A percentile compares a stretch with the other conserved stretches of the same genome.
Conservation (phyloP, 805 yeast genomes). For the Candida ascalaphidarum region DNA sequence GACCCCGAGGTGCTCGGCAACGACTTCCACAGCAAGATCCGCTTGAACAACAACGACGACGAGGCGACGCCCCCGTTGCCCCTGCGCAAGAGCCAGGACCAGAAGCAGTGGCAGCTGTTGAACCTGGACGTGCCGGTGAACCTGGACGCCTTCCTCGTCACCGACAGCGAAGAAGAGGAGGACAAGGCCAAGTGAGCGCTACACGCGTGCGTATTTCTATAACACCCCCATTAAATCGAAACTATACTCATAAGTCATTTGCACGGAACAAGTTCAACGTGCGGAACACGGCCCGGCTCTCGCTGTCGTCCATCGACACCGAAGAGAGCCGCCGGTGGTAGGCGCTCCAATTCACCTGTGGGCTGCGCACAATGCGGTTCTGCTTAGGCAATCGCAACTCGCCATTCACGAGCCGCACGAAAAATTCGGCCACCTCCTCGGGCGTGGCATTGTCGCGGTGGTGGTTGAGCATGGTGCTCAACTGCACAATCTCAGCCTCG, state of each 20-base stretch:
- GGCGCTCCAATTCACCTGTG: slow-evolving; percentile 28
- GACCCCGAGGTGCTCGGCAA: slow-evolving; percentile 46
- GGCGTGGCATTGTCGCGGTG: slow-evolving; percentile 7
- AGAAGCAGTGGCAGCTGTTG: slow-evolving; percentile 30
- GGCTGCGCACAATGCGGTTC: slow-evolving; percentile 21
- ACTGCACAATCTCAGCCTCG: slow-evolving; percentile 19
- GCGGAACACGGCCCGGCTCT: slow-evolving; percentile 6
- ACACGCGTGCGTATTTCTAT: too few species aligned
- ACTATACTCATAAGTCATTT: too few species aligned
- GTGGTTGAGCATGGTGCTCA: slow-evolving; percentile 19
- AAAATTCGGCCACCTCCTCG: slow-evolving; percentile 21
- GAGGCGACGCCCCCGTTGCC: slow-evolving; percentile 18
- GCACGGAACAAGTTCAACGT: slow-evolving; percentile 7
- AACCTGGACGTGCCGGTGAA: slow-evolving; percentile 30
- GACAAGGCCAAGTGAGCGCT: too few species aligned
- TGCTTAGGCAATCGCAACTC: slow-evolving; percentile 27
- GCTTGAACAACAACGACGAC: slow-evolving; percentile 29
- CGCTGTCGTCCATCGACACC: slow-evolving; percentile 12
- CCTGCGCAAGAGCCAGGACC: slow-evolving; percentile 1
- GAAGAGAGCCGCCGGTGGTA: slow-evolving; percentile 21
- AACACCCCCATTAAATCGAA: too few species aligned
- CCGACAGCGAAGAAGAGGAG: slow-evolving; percentile 38
- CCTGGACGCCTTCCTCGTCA: slow-evolving; percentile 35
- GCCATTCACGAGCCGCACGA: slow-evolving; percentile 23
- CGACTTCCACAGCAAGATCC: slow-evolving; percentile 40